Evolutionary conservation across 2,329 filamentous ascomycete species (phyloP).

Genomic region (Penicillium aurantiogriseum): DNA sequence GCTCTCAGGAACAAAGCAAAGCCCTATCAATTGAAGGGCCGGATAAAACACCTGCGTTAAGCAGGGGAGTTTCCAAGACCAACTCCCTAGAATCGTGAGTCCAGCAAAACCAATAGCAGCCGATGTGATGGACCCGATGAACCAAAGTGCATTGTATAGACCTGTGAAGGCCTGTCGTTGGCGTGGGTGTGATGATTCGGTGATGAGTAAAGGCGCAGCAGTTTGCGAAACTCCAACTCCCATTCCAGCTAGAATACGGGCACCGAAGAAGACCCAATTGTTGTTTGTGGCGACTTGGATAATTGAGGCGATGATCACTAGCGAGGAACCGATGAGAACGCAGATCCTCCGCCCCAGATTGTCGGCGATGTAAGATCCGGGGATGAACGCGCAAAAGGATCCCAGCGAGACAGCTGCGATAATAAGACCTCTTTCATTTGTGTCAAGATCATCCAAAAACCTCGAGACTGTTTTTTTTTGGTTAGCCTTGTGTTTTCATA

Average conservation of each 20-base stretch:
- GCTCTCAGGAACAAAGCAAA: slow-evolving; percentile 60
- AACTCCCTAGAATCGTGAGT: slow-evolving; percentile 17
- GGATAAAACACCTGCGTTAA: slow-evolving; percentile 51
- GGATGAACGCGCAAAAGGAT: slow-evolving; percentile 24
- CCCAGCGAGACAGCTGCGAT: slow-evolving; percentile 26
- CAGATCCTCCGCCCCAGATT: slow-evolving; percentile 46
- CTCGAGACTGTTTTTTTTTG: slow-evolving; percentile 9
- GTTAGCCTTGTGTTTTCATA: slow-evolving; percentile 1
- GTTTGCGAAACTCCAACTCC: slow-evolving; percentile 39
- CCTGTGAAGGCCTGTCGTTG: slow-evolving; percentile 31
- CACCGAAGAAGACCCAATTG: slow-evolving; percentile 29
- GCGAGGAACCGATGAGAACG: slow-evolving; percentile 43
- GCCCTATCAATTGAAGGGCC: slow-evolving; percentile 49
- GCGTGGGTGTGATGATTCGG: slow-evolving; percentile 31
- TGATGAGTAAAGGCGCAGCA: slow-evolving; percentile 30
- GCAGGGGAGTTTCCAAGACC: slow-evolving; percentile 61
- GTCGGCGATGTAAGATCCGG: slow-evolving; percentile 35
- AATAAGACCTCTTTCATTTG: slow-evolving; percentile 20
- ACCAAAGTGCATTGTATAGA: slow-evolving; percentile 33
- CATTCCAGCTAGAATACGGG: slow-evolving; percentile 35
- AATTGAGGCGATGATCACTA: slow-evolving; percentile 29
- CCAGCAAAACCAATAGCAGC: slow-evolving; percentile 19
- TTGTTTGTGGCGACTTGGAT: slow-evolving; percentile 24
- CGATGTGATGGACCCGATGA: slow-evolving; percentile 23
- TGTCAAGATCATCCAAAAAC: slow-evolving; percentile 16